Evolutionary conservation across 495 filamentous ascomycete species (phyloP).

Genomic region (Aspergillus asperescens): DNA sequence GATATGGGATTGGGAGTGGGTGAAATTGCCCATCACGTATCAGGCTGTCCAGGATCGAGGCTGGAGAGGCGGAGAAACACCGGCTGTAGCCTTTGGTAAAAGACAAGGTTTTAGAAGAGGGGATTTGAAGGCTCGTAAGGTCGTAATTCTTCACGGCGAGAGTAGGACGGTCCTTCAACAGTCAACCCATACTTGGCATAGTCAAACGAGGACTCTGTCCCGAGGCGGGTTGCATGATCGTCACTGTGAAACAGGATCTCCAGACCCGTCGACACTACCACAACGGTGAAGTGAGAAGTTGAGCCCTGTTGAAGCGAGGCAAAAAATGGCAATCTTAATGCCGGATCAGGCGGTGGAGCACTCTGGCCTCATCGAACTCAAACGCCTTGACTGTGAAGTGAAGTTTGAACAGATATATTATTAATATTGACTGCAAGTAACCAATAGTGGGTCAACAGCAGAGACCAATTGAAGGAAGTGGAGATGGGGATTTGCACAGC

Average conservation of each 20-base stretch:
- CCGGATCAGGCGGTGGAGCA: neutral
- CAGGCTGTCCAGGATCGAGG: neutral
- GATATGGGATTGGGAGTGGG: neutral
- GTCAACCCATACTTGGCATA: too few relatives aligned
- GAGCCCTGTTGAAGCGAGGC: neutral
- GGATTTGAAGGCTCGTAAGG: neutral
- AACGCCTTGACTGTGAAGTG: neutral
- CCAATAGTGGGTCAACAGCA: neutral
- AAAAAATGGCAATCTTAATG: neutral
- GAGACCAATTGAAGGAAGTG: neutral
- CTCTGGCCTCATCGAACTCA: neutral
- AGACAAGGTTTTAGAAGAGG: too few relatives aligned
- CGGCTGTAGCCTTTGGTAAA: too few relatives aligned
- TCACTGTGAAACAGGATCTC: neutral
- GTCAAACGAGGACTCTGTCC: too few relatives aligned
- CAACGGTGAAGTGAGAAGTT: neutral
- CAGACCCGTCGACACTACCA: neutral
- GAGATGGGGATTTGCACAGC: constrained; percentile 8
- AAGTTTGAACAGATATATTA: neutral
- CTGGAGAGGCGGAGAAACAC: neutral
- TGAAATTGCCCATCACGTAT: neutral
- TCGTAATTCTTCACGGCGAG: too few relatives aligned
- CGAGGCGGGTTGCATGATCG: neutral
- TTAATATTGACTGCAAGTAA: neutral
- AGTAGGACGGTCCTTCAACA: too few relatives aligned